Evolutionary conservation across 2,329 filamentous ascomycete species (phyloP).

Genomic region (Colletotrichum gigasporum): DNA sequence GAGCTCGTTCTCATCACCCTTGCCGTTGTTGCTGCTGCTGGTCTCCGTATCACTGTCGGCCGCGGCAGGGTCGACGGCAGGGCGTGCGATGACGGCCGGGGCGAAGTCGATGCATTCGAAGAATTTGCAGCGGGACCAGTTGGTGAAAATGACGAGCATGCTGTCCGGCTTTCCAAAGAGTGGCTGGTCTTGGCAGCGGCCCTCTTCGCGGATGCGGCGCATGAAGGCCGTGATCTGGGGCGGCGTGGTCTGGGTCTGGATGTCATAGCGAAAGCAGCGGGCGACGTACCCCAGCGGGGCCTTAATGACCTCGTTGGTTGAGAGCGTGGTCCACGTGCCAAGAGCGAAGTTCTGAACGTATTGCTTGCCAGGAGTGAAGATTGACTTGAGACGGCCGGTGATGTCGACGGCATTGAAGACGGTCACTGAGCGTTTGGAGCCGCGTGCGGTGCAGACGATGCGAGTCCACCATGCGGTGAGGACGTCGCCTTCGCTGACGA

Average conservation of each 20-base stretch:
- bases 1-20: too few relatives aligned
- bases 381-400: conserved; percentile 36
- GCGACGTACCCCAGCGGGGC: conserved; percentile 41
- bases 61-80: background rate
- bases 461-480: conserved; percentile 51
- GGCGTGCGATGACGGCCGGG: conserved; percentile 36
- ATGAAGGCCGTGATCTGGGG: conserved; percentile 42
- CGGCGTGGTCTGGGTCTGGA: conserved; percentile 45
- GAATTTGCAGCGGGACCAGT: conserved; percentile 49
- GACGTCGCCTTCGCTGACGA: conserved; percentile 57
- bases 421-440: conserved; percentile 34
- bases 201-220: conserved; percentile 33
- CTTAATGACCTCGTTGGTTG: conserved; percentile 34
- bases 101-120: conserved; percentile 48
- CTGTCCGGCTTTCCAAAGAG: conserved; percentile 43
- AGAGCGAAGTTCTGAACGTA: conserved; percentile 41
- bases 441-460: conserved; percentile 29
- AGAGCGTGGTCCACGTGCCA: conserved; percentile 34
- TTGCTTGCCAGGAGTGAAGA: conserved; percentile 26
- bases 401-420: conserved; percentile 39
- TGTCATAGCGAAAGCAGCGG: conserved; percentile 40
- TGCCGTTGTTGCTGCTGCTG: too few relatives aligned
- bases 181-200: conserved; percentile 33
- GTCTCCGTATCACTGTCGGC: too few relatives aligned
- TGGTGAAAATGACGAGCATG: conserved; percentile 46